phyloP scores from a whole-genome alignment of 768 basidiomycete genomes.

The Roridomyces roridus region DNA sequence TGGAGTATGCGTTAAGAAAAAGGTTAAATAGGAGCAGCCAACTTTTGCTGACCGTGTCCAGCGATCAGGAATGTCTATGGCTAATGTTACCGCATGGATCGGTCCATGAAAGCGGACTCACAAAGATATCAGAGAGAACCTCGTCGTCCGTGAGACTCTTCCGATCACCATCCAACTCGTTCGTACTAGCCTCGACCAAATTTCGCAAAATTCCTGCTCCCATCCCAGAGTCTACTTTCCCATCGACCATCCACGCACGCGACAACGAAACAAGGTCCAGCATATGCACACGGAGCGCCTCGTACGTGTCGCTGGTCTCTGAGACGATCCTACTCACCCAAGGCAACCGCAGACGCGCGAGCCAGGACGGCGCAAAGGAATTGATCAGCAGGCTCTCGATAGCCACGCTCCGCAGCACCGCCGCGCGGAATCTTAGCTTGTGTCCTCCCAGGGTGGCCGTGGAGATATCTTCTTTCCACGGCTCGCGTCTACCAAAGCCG shows the following conservation, averaged over 20 bases:
- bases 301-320: constrained; percentile 38
- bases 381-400: constrained; percentile 35
- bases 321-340: constrained; percentile 38
- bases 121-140: constrained; percentile 55
- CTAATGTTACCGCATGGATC: too few species aligned
- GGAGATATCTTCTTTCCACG: constrained; percentile 38
- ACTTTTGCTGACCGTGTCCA: constrained; percentile 47
- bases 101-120: constrained; percentile 38
- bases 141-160: constrained; percentile 49
- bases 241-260: constrained; percentile 39
- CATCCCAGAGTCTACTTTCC: constrained; percentile 26
- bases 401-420: constrained; percentile 38
- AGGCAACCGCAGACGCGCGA: constrained; percentile 39
- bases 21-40: background rate
- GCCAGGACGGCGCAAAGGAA: constrained; percentile 39
- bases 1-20: constrained; percentile 17
- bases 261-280: constrained; percentile 45
- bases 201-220: constrained; percentile 49
- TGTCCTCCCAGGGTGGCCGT: constrained; percentile 35
- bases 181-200: constrained; percentile 55
- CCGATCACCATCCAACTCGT: constrained; percentile 34
- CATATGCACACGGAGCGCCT: constrained; percentile 46
- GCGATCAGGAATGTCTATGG: constrained; percentile 51
- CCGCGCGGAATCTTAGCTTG: constrained; percentile 40
- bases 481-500: constrained; percentile 44